These are phyloP conservation scores for Globisporangium polare DNA, from an alignment of 352 stramenopile species.

Conservation along the genomic window DNA sequence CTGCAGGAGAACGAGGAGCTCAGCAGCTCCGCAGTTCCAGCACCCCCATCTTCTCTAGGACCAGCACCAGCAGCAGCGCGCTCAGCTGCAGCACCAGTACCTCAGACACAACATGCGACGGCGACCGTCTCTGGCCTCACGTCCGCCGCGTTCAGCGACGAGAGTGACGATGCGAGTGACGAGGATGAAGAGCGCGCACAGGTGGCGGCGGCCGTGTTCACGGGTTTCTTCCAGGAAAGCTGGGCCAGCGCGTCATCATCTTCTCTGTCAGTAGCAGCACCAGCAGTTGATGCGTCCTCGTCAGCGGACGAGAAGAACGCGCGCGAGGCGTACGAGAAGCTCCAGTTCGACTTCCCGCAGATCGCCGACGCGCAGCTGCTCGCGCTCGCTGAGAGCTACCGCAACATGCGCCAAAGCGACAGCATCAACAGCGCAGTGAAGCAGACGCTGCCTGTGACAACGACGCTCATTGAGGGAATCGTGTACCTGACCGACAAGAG, in stretches of 20 bases:
- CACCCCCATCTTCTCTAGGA: too few species aligned
- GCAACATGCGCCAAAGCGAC: constrained; percentile 20
- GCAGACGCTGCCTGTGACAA: constrained; percentile 27
- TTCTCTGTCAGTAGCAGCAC: not conserved
- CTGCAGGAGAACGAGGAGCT: constrained; percentile 44
- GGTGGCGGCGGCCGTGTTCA: constrained; percentile 5
- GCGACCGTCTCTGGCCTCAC: not conserved
- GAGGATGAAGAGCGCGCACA: not conserved
- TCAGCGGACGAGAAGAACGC: not conserved
- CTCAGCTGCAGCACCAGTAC: not conserved
- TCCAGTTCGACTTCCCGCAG: constrained; percentile 62
- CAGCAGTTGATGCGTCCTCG: too few species aligned
- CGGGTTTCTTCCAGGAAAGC: constrained; percentile 6
- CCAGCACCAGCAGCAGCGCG: too few species aligned
- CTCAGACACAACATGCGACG: not conserved
- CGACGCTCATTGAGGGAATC: constrained; percentile 38
- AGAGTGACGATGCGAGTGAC: not conserved
- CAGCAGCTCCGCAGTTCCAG: not conserved
- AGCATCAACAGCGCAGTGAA: not conserved
- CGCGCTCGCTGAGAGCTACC: constrained; percentile 41
- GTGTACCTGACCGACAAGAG: constrained; percentile 37
- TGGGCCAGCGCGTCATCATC: not conserved
- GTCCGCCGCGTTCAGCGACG: not conserved
- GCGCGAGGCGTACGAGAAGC: constrained; percentile 32
- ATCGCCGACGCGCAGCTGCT: constrained; percentile 29